Base-by-base conservation (phyloP, 345 rosid genomes). In the Lenwebbia sp. region DNA sequence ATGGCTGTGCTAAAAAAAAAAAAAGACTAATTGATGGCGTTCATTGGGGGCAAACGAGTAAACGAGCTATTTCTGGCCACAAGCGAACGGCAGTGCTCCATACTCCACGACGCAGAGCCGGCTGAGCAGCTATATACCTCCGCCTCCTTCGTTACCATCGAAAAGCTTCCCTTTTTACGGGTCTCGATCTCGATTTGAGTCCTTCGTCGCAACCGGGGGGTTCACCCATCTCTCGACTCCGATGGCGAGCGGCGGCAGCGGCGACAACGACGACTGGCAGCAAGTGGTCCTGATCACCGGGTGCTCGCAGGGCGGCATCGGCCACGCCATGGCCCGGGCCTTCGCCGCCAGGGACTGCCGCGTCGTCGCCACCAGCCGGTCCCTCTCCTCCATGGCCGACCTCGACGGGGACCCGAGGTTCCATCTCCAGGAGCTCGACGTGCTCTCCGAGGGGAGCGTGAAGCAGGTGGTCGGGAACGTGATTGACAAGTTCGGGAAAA, bases 271-370 rank as follows among this genome's bases (percentile, higher is more conserved):
- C 78, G 83, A 25, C 44, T 86, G 74, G 47, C 86, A 84, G 54
- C 92, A 92, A 76, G 98, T 95, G 89, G 96, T 96, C 51, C 85
- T 96, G 56, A 92, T 96, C 76, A 94, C 98, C 4, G 98, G 99
- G 17, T 96, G 98, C 86, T 89, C 93, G 11, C 89, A 93, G 49
- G 99, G 99, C 82, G 98, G 99, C 1, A 96, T 96, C 4, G 98
- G 99, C 13, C 92, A 96, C 83, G 98, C 96, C 9, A 89, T 96
- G 89, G 98, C 99, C 3, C 93, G 87, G 28, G 98, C 93, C 84
- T 96, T 96, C 87, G 92, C 97, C 1, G 90, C 90, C 49, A 92
- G 88, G 1, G 91, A 89, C 26, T 95, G 96, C 89, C 88, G 62
- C 14, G 99, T 96, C 85, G 96, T 95, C 86, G 96, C 98, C 83